Percentiles rank a stretch among this genome's conserved stretches.
Evolutionary conservation across 179 eudicot species (phyloP).

Genomic region (Camellia oleifera): DNA sequence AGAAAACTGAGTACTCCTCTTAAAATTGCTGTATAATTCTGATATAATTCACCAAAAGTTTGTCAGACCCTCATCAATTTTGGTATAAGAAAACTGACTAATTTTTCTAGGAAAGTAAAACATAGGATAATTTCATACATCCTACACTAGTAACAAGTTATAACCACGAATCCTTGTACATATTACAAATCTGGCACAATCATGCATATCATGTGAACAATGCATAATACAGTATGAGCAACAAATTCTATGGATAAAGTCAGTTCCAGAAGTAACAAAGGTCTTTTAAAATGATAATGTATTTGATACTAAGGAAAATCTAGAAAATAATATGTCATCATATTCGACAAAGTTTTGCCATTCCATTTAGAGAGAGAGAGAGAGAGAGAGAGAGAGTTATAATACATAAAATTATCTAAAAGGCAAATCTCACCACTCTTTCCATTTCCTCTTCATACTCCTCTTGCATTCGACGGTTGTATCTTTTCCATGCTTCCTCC

Average conservation of each 20-base stretch:
- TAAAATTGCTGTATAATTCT: not conserved
- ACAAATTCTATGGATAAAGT: no score
- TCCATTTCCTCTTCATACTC: constrained; percentile 97
- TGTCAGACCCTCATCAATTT: not conserved
- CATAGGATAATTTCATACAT: not conserved
- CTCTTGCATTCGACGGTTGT: constrained; percentile 86
- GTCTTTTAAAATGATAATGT: no score
- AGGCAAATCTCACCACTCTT: constrained; percentile 71
- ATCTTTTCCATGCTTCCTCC: constrained; percentile 87
- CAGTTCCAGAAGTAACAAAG: no score
- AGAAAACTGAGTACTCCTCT: not conserved
- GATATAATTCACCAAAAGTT: not conserved
- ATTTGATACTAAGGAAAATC: no score
- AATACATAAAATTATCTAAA: constrained; percentile 11
- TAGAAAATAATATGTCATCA: not conserved
- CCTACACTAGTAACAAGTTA: not conserved
- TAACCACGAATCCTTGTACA: not conserved
- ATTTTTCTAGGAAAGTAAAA: not conserved
- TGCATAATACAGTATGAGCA: not conserved
- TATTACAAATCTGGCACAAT: not conserved
- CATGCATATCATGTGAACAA: no score
- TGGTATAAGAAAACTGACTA: not conserved
- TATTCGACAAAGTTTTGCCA: not conserved
- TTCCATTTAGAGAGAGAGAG: not conserved
- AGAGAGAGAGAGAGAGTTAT: not conserved